Base-by-base conservation (phyloP, 2,329 filamentous ascomycete species). In the Colletotrichum plurivorum region DNA sequence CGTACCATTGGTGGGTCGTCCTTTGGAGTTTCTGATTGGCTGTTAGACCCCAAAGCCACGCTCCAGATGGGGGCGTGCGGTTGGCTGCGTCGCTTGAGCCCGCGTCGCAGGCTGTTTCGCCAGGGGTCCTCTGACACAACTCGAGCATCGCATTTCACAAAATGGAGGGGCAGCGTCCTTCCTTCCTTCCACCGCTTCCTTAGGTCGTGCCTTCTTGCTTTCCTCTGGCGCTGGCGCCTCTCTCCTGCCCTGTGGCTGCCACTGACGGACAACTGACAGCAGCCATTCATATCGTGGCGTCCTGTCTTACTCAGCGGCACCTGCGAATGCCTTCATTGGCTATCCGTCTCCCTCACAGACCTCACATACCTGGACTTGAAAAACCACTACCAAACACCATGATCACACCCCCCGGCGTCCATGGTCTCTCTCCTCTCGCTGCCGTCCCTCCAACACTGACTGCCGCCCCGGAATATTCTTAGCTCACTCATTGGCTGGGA, bases 71-170 rank as follows among this genome's bases (percentile, higher is more conserved):
- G 65, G 65, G 54, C 43, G 62, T 66, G 62, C 51, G 62, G 59
- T 53, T 66, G 49, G 43, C 60, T 66, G 54, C n/a, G 55, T 61
- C 55, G 66, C 66, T 66, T 66, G 56, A 65, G 68, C 63, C 63
- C 67, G 66, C 60, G 78, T 80, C 76, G 74, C 78, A 80, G 76
- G 61, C 64, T 73, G 79, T 81, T 81, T 81, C 79, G 79, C 75
- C 78, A 76, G 76, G 78, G 78, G 77, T 71, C 66, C 74, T 77
- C 77, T 77, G 73, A 73, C 74, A 80, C 77, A 78, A 74, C 63
- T 71, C 69, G 73, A 77, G 76, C 76, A 75, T 73, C 25, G 60
- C 41, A 63, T 62, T 62, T 27, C 41, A 58, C 56, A 60, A 60
- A 60, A 62, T 31, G n/a, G 46, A 49, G 53, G 55, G 18, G 22